These are phyloP conservation scores for Croton laevigatus DNA, from an alignment of 441 rosid genomes.

Conservation along the genomic window DNA sequence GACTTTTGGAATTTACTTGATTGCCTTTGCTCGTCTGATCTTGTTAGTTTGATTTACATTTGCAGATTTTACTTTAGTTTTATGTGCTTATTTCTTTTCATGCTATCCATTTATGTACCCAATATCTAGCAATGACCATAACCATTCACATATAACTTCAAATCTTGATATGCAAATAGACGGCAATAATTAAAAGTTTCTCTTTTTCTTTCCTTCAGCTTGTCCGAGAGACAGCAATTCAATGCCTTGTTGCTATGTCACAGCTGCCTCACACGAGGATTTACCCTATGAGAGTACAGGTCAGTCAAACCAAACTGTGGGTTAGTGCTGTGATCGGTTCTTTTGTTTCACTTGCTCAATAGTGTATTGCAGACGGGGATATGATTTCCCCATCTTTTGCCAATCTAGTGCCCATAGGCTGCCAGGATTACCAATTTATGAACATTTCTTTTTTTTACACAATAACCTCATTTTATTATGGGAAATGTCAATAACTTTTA, in stretches of 20 bases:
- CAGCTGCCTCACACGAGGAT: slow-evolving; percentile 68
- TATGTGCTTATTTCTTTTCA: neutral
- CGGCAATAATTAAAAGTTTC: neutral
- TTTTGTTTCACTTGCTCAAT: neutral
- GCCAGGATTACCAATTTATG: neutral
- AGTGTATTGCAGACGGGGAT: neutral
- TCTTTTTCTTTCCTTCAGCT: slow-evolving; percentile 34
- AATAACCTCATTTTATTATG: neutral
- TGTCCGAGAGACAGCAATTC: slow-evolving; percentile 84
- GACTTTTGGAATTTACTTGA: neutral
- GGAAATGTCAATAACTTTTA: neutral
- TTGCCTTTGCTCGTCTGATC: neutral
- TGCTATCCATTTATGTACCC: neutral
- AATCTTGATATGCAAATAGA: neutral
- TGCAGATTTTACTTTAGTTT: neutral
- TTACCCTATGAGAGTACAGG: slow-evolving; percentile 74
- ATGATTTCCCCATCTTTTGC: neutral
- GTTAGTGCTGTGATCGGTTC: neutral
- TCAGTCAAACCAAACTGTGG: slow-evolving; percentile 26
- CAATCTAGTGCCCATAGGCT: neutral
- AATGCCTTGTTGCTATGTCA: slow-evolving; percentile 69
- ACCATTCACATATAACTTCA: neutral
- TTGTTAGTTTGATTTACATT: neutral
- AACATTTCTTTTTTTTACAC: neutral
- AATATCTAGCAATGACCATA: neutral